These are phyloP conservation scores for Didymella segeticola DNA, from an alignment of 2,329 filamentous ascomycete species.

Conservation along the genomic window DNA sequence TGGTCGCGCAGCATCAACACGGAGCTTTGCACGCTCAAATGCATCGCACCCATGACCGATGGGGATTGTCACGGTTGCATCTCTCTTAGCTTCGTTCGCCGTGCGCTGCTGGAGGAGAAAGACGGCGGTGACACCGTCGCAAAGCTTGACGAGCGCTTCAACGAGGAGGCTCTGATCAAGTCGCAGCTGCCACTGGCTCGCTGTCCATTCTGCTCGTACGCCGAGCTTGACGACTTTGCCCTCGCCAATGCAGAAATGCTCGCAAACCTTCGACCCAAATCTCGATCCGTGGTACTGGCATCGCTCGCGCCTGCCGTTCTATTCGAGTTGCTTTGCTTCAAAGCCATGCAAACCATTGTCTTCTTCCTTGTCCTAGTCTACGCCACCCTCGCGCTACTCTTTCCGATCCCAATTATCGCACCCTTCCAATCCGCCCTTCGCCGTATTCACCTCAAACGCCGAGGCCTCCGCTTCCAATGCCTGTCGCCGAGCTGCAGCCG, in stretches of 20 bases:
- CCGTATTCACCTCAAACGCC: constrained; percentile 72
- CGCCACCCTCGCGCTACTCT: constrained; percentile 27
- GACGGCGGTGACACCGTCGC: constrained; percentile 74
- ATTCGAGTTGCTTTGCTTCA: constrained; percentile 40
- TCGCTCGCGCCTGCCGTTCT: constrained; percentile 39
- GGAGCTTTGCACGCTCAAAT: constrained; percentile 76
- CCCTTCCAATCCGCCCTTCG: constrained; percentile 66
- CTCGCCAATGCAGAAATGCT: constrained; percentile 36
- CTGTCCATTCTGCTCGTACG: constrained; percentile 91
- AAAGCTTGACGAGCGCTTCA: constrained; percentile 80
- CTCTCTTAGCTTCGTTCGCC: constrained; percentile 70
- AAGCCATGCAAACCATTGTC: constrained; percentile 60
- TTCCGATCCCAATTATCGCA: constrained; percentile 35
- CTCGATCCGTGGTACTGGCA: constrained; percentile 41
- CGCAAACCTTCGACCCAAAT: constrained; percentile 31
- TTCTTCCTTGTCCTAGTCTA: constrained; percentile 58
- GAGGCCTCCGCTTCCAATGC: constrained; percentile 80
- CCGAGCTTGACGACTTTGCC: constrained; percentile 73
- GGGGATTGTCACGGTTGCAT: constrained; percentile 74
- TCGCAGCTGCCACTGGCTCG: constrained; percentile 77
- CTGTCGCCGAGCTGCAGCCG: constrained; percentile 71
- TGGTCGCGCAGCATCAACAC: constrained; percentile 83
- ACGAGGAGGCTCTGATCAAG: constrained; percentile 75
- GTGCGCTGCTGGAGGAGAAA: constrained; percentile 73
- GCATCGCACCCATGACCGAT: constrained; percentile 73